These are phyloP conservation scores for Sporisorium exsertum DNA, from an alignment of 1,284 basidiomycete genomes.

Conservation along the genomic window DNA sequence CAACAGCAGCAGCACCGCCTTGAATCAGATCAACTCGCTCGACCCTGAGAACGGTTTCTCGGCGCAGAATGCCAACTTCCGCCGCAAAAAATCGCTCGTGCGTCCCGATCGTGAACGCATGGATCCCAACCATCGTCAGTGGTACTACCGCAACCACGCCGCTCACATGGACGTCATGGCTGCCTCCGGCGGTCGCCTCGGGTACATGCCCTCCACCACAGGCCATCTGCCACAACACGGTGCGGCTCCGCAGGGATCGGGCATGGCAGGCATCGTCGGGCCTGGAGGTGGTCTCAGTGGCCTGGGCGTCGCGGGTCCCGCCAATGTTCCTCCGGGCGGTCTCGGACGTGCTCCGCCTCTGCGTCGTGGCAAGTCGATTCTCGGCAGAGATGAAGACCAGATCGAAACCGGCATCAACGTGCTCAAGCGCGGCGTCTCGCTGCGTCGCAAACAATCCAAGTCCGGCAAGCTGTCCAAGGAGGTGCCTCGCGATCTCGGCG, in stretches of 20 bases:
- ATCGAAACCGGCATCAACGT: constrained; percentile 68
- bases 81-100: constrained; percentile 91
- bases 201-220: constrained; percentile 68
- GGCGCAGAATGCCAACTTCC: constrained; percentile 69
- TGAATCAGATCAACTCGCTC: constrained; percentile 47
- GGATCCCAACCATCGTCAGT: constrained; percentile 92
- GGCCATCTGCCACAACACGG: constrained; percentile 68
- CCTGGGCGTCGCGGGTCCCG: constrained; percentile 57
- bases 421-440: constrained; percentile 66
- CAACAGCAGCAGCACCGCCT: constrained; percentile 43
- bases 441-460: constrained; percentile 57
- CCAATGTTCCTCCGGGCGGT: constrained; percentile 57
- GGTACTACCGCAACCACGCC: constrained; percentile 92
- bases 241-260: constrained; percentile 56
- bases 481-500: constrained; percentile 53
- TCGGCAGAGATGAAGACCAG: constrained; percentile 68
- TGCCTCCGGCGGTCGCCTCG: constrained; percentile 54
- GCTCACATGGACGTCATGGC: constrained; percentile 75
- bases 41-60: constrained; percentile 63
- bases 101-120: constrained; percentile 95
- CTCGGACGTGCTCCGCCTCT: constrained; percentile 58
- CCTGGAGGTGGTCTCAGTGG: constrained; percentile 68
- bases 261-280: constrained; percentile 55
- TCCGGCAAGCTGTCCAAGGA: constrained; percentile 51
- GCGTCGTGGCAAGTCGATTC: constrained; percentile 67